A percentile compares a stretch with the other conserved stretches of the same genome.
Conservation (phyloP, 768 basidiomycete species). For the Dacryopinax spathularia region DNA sequence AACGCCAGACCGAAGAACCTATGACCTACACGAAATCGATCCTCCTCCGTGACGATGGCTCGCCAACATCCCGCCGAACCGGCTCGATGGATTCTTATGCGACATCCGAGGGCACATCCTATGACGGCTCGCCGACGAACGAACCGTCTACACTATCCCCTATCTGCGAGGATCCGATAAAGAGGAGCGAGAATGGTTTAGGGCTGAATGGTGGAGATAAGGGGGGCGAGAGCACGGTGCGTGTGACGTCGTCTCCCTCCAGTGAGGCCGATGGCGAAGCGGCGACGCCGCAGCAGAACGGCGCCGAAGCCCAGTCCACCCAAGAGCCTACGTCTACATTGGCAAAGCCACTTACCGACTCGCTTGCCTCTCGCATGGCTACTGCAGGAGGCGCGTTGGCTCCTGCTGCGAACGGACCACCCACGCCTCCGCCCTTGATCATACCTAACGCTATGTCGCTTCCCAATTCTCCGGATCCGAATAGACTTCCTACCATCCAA, state of each 20-base stretch:
- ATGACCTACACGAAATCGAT: not conserved
- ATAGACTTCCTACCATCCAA: not conserved
- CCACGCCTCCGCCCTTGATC: not conserved
- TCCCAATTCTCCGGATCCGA: not conserved
- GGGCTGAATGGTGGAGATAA: not conserved
- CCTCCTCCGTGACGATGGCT: not conserved
- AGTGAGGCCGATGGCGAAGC: not conserved
- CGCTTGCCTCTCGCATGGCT: not conserved
- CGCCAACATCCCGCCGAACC: not conserved
- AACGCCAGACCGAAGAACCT: not conserved
- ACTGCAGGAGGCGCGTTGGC: not conserved
- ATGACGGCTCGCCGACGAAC: not conserved
- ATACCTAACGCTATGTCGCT: not conserved
- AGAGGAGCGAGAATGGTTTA: not conserved
- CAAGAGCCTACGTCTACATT: not conserved
- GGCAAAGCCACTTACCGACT: not conserved
- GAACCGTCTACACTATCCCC: not conserved
- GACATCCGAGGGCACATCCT: not conserved
- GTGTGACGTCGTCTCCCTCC: not conserved
- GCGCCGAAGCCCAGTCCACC: not conserved
- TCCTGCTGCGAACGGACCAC: not conserved
- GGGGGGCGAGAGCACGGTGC: not conserved
- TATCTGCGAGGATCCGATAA: not conserved
- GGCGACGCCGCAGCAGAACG: not conserved
- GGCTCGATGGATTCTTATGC: not conserved